These are phyloP conservation scores for Friedmanniomyces simplex DNA, from an alignment of 495 filamentous ascomycete species.

Conservation along the genomic window DNA sequence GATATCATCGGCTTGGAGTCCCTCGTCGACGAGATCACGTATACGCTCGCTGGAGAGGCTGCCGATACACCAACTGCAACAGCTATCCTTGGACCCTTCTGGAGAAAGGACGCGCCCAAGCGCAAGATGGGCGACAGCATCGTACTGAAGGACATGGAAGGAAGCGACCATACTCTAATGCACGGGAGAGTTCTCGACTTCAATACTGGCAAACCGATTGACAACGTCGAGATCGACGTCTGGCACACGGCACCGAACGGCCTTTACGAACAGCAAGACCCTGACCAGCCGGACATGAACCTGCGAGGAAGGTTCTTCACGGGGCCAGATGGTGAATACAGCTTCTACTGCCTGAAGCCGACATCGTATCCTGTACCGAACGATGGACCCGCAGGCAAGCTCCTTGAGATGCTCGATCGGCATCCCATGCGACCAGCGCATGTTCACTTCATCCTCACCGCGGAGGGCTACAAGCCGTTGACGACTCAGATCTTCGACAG, in stretches of 20 bases:
- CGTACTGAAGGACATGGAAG: slow-evolving; percentile 34
- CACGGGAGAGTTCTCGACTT: slow-evolving; percentile 53
- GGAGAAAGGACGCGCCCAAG: slow-evolving; percentile 55
- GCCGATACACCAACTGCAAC: slow-evolving; percentile 51
- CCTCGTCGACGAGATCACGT: slow-evolving; percentile 69
- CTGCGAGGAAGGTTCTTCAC: slow-evolving; percentile 62
- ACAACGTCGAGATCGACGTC: slow-evolving; percentile 56
- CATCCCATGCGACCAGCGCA: slow-evolving; percentile 77
- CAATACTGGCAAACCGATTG: slow-evolving; percentile 47
- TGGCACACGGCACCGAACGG: slow-evolving; percentile 73
- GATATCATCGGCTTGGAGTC: slow-evolving; percentile 69
- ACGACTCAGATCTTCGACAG: slow-evolving; percentile 67
- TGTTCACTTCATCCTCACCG: slow-evolving; percentile 67
- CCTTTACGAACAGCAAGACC: slow-evolving; percentile 71
- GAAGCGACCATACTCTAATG: slow-evolving; percentile 49
- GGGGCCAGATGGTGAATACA: slow-evolving; percentile 52
- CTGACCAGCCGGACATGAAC: slow-evolving; percentile 60
- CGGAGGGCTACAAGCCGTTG: slow-evolving; percentile 47
- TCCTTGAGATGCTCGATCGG: slow-evolving; percentile 50
- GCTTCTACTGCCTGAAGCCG: slow-evolving; percentile 57
- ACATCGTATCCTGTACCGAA: slow-evolving; percentile 61
- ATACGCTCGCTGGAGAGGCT: slow-evolving; percentile 46
- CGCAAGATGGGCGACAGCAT: slow-evolving; percentile 56
- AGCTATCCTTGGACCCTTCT: slow-evolving; percentile 69
- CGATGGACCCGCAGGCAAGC: slow-evolving; percentile 49